Base-by-base conservation (phyloP, 2,329 filamentous ascomycete species). In the Talaromyces atroroseus region DNA sequence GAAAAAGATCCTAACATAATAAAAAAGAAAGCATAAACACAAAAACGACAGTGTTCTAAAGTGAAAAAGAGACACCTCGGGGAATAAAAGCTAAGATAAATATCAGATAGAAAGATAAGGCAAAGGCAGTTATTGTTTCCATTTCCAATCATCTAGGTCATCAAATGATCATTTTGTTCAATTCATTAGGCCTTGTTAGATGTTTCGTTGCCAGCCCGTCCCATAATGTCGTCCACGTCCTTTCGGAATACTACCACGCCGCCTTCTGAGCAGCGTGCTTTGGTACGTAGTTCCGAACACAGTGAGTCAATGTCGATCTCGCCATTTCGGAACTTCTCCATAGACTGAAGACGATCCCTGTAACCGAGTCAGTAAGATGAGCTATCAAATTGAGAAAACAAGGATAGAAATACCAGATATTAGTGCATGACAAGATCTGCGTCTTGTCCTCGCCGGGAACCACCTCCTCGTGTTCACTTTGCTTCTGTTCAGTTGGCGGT, bases 291-390 rank as follows among this genome's bases (percentile, higher is more conserved):
- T 69, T 99, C 92, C 4, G 88, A 88, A 76, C 94, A 99, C 23
- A 99, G 82, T 34, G 87, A 86, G 68, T 99, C 94, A 49, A 99
- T 87, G 63, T 99, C 94, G 62, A 97, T 90, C 64, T 95, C 92
- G 64, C 92, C 92, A 57, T 84, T 89, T 68, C 92, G 88, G 64
- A 95, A 94, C 70, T 88, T 91, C 59, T 90, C 86, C 71, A 91
- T 95, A 36, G 82, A 84, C 76, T 95, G 90, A 21, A 96, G 75
- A 74, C 90, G 90, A 73, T 96, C 91, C 94, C 92, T 96, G 68
- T 44, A 44, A 8, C 20, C 12, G 16, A 70, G 86, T 70, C 83
- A 79, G 66, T 63, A 54, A 23, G 56, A 45, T 53, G 34, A 49
- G 21, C 57, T 24, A 53, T 16, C 14, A 40, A 34, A 47, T 16